phyloP scores from a whole-genome alignment of 305 asterid species.

The Fraxinus sp. region DNA sequence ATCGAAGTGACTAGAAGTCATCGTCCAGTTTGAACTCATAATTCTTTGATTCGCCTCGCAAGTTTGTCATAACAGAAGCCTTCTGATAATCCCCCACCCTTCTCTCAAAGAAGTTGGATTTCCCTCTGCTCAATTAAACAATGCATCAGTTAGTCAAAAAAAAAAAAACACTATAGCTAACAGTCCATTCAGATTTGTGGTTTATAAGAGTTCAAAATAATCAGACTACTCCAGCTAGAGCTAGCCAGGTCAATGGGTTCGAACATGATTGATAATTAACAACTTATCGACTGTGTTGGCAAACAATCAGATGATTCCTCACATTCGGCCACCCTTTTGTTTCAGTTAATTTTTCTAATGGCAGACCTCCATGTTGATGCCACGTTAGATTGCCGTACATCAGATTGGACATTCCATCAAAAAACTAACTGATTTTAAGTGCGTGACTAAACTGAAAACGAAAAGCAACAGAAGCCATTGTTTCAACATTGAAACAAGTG shows the following conservation, averaged over 20 bases:
- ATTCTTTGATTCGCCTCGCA: constrained; percentile 50
- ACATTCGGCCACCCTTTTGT: not conserved
- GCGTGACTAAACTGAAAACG: not conserved
- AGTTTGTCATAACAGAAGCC: constrained; percentile 71
- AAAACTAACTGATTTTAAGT: not conserved
- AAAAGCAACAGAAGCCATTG: not conserved
- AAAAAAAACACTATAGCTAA: not conserved
- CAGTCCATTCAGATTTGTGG: not conserved
- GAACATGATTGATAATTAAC: not conserved
- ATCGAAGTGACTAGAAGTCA: constrained; percentile 50
- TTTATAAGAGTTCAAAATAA: not conserved
- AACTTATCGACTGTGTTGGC: not conserved
- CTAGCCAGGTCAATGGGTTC: not conserved
- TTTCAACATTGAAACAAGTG: not conserved
- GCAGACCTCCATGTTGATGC: not conserved
- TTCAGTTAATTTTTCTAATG: not conserved
- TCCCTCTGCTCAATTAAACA: constrained; percentile 47
- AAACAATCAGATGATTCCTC: not conserved
- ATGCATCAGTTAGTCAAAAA: not conserved
- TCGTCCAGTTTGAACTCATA: constrained; percentile 61
- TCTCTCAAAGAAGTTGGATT: constrained; percentile 72
- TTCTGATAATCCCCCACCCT: constrained; percentile 75
- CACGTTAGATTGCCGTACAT: not conserved
- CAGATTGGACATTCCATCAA: not conserved
- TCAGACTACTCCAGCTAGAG: not conserved